Base-by-base conservation (phyloP, 2,329 filamentous ascomycete species). In the Penicillium sp. region DNA sequence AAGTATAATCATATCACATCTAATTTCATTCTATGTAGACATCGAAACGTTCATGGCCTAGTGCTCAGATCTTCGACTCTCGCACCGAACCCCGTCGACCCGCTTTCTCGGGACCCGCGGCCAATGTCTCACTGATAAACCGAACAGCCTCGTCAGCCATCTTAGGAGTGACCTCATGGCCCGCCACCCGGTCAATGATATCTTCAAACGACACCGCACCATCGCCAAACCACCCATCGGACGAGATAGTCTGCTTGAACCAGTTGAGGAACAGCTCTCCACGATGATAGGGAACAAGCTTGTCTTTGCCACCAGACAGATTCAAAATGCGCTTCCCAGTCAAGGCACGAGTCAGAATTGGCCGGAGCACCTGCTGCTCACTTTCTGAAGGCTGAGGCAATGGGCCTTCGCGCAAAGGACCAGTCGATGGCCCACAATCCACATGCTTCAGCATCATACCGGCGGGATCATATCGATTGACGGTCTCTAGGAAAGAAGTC, bases 391-490 rank as follows among this genome's bases (percentile, higher is more conserved):
- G 70, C 6, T 76, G 71, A 2, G 70, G 70, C n/a, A 78, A 58
- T 4, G 68, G 65, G 2, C 60, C 68, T 27, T 70, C 65, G 27
- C 71, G 72, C n/a, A 69, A 61, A 15, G 70, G 64, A 19, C 63
- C 61, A 42, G 64, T 56, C 21, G 66, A 57, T 10, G 60, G 45
- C 15, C 57, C 59, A 13, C 64, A 60, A 17, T 67, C 62, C 53
- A 74, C 61, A 1, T 81, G 78, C 46, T 84, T 83, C 6, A 95
- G 86, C 10, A 96, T 75, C 7, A 94, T 77, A 1, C 84, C 88
- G 21, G 88, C 89, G 0, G 93, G 92, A 67, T 99, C 94, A 58
- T 82, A 84, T 54, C 82, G 82, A 23, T 81, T 77, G 31, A 91
- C 84, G 0, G 85, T 81, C 1, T 82, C 75, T 1, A 93, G 76